Base-by-base conservation (phyloP, 805 yeast species). In the Lipomyces spencermartinsiae region DNA sequence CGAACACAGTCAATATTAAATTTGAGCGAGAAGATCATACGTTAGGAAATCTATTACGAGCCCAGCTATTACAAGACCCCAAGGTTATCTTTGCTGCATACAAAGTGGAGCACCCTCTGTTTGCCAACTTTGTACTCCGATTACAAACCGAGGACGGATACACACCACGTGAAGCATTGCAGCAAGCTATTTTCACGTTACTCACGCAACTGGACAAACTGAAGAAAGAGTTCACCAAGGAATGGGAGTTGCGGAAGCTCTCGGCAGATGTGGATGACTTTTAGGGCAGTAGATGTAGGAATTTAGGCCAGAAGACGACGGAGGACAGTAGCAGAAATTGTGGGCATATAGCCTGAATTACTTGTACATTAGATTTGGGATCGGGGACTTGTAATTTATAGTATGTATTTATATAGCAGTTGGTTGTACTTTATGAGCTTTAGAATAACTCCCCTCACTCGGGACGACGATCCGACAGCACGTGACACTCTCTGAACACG, bases 21-120 rank as follows among this genome's bases (percentile, higher is more conserved):
- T 92, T 95, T 74, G 98, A 95, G 79, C 89, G 97, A 77, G 99
- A 95, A 79, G 99, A 95, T 79, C 99, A 95, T 78, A 95, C 99
- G 2, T 83, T 95, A 68, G 99, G 97, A 34, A 95, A 95, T 78
- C 79, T 95, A 74, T 84, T 95, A 68, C 86, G 97, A 77, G 25
- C 63, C 25, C 97, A 94, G 77, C 85, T 95, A 65, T 84, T 92
- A 69, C 88, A 88, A 76, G 98, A 95, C 78, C 87, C 88, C 61
- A 87, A 89, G 73, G 99, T 95, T n/a, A 78, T 95, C 46, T 95
- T 93, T 78, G 98, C 97, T 57, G 99, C 98, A 46, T 95, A 95
- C 83, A 95, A 95, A 79, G 93, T 95, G 57, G 98, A 95, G 80
- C 99, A 95, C 81, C 99, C 99, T 8, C 83, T 95, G 72, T 95